Base-by-base conservation (phyloP, 2,329 filamentous ascomycete genomes). In the Dactylonectria estremocensis region DNA sequence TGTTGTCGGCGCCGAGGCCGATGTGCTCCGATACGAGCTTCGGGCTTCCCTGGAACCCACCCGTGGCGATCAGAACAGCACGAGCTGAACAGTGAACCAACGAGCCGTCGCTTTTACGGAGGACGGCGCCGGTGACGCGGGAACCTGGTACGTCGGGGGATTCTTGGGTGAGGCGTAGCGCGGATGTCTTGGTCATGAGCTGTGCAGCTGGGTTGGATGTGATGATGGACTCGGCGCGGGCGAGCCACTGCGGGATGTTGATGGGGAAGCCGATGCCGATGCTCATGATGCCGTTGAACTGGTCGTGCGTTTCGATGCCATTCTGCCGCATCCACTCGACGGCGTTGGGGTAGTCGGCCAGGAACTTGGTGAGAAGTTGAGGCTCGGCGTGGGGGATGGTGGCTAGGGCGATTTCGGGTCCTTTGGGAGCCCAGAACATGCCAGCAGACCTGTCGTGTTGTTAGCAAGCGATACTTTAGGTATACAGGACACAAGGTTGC, bases 211-310 rank as follows among this genome's bases (percentile, higher is more conserved):
- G 33, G 7, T 24, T 59, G 3, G 64, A 52, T 11, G 22, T 52
- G 53, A 69, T 61, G 46, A 69, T 61, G 20, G 60, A 67, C 11
- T 69, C 64, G 7, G 67, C 67, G 10, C 54, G 48, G n/a, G 53
- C 37, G 18, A 69, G 67, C 67, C 64, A 69, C 35, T 69, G 67
- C 2, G 64, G 64, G 37, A 69, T 58, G 18, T 61, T 57, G n/a
- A 69, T 67, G 6, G 67, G 67, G 14, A 69, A 69, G 10, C 64
- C 67, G 14, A 69, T 67, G 2, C 67, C 64, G n/a, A 69, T 69
- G 4, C 64, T 58, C 67, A 69, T 69, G 48, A 69, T 69, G 1
- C 67, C 67, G 11, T 67, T 64, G 55, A 69, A 69, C 18, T 67
- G 67, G 11, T 67, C 64, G 7, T 61, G 56, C 5, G 67, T 64